Evolutionary conservation across 176 grass and related monocot genomes (phyloP).

Genomic region (Oryza brachyantha): DNA sequence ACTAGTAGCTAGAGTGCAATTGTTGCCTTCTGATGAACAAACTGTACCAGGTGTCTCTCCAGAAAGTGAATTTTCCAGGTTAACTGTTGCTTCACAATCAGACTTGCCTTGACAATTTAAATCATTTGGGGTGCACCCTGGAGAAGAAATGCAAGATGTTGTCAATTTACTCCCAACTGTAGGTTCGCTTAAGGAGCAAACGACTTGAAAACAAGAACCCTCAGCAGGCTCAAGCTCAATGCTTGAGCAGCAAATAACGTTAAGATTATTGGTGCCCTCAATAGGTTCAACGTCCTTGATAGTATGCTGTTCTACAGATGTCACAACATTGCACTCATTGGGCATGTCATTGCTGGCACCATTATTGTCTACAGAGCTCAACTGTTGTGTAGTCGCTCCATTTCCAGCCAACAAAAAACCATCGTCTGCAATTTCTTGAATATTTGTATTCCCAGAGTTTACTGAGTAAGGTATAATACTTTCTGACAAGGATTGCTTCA

Average conservation of each 20-base stretch:
- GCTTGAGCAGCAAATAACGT: conserved; percentile 19
- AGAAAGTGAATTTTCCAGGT: conserved; percentile 15
- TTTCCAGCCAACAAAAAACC: conserved; percentile 10
- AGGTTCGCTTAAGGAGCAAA: conserved; percentile 8
- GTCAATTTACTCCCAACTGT: neutral
- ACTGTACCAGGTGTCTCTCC: too few relatives aligned
- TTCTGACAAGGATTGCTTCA: conserved; percentile 23
- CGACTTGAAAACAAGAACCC: conserved; percentile 13
- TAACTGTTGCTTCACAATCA: conserved; percentile 24
- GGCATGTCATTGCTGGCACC: too few relatives aligned
- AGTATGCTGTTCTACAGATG: too few relatives aligned
- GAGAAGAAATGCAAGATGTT: conserved; percentile 22
- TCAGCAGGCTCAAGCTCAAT: conserved; percentile 17
- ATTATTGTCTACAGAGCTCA: neutral
- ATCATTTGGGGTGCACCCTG: neutral
- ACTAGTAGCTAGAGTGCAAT: conserved; percentile 7
- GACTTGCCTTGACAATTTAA: conserved; percentile 25
- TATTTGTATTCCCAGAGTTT: conserved; percentile 22
- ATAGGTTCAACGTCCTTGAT: neutral
- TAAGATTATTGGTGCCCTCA: conserved; percentile 7
- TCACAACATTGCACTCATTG: too few relatives aligned
- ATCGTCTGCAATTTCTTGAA: conserved; percentile 10
- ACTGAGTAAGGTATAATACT: neutral
- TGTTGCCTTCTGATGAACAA: conserved; percentile 26
- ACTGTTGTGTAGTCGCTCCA: neutral